Base-by-base conservation (phyloP, 208 protist species). In the Kentomonas sorsogonicus region DNA sequence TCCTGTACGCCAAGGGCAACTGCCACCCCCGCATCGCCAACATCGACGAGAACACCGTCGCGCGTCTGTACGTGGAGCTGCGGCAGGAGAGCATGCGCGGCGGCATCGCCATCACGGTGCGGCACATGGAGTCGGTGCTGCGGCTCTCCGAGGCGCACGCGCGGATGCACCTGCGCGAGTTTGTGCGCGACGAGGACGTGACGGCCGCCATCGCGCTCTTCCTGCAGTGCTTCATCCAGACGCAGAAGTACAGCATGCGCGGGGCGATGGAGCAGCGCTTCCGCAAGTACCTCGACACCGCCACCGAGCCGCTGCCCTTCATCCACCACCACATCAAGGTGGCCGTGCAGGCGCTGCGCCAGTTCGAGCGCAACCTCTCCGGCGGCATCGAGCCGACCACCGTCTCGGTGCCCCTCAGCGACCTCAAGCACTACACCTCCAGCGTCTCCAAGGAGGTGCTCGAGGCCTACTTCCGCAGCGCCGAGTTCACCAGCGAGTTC, bases 61-160 rank as follows among this genome's bases (percentile, higher is more conserved):
- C 78, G 7, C 66, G 91, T 2, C 72, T 99, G 11, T 99, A 99
- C 76, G 89, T 88, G 10, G 91, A 99, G 47, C 83, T 99, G 50
- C 85, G 99, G 44, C 74, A 93, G 59, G 96, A 99, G 64, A 85
- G 86, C 13, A 85, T 83, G 67, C 86, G 91, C 45, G 91, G 94
- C 40, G 97, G 97, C 50, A 88, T 98, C 11, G 72, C 94, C 3
- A 99, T 99, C 67, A 99, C 97, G 0, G 97, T 99, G 48, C 88
- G 99, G 26, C 96, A 99, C 72, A 86, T 99, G 56, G 98, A 99
- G 86, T 98, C 96, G 0, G 93, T 99, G 27, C 94, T 99, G 38
- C 90, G 99, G 47, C 89, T 99, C 43, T 81, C 97, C 15, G 98
- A 99, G 84, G 96, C 97, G 0, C 91, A 98, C 69, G 98, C 98